Evolutionary conservation across 2,329 filamentous ascomycete species (phyloP).

Genomic region (Lizonia empirigonia): DNA sequence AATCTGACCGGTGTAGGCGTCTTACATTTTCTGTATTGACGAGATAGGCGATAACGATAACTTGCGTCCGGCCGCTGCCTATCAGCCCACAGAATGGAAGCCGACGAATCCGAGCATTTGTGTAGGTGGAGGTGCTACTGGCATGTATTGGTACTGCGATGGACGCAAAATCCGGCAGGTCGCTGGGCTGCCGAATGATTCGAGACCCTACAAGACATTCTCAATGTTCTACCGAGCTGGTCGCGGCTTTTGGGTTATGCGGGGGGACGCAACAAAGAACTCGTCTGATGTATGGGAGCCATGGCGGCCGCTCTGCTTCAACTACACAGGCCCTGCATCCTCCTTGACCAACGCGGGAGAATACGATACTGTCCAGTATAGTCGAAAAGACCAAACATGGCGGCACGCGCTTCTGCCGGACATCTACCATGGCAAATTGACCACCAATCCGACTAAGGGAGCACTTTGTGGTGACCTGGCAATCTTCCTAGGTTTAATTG

Average conservation of each 20-base stretch:
- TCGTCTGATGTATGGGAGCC: not conserved
- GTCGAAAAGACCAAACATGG: conserved; percentile 24
- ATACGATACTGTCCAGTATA: conserved; percentile 22
- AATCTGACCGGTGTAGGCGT: no score
- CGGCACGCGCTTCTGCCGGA: conserved; percentile 30
- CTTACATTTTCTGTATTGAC: conserved; percentile 31
- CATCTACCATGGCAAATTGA: conserved; percentile 28
- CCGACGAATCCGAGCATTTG: no score
- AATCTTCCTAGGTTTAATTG: conserved; percentile 41
- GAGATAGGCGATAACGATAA: conserved; percentile 33
- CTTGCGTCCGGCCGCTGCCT: no score
- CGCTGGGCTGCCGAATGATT: no score
- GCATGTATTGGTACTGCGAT: not conserved
- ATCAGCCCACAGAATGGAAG: no score
- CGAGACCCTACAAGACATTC: conserved; percentile 16
- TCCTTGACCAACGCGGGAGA: conserved; percentile 38
- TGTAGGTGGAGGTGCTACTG: not conserved
- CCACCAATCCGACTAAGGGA: conserved; percentile 8
- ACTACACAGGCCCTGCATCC: no score
- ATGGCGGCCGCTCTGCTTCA: no score
- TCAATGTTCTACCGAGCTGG: conserved; percentile 31
- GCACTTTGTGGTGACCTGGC: conserved; percentile 41
- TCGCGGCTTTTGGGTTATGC: conserved; percentile 30
- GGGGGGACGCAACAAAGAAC: conserved; percentile 20
- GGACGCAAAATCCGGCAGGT: not conserved